Conservation (phyloP, 129 eudicot genomes). For the Flaveria robusta region DNA sequence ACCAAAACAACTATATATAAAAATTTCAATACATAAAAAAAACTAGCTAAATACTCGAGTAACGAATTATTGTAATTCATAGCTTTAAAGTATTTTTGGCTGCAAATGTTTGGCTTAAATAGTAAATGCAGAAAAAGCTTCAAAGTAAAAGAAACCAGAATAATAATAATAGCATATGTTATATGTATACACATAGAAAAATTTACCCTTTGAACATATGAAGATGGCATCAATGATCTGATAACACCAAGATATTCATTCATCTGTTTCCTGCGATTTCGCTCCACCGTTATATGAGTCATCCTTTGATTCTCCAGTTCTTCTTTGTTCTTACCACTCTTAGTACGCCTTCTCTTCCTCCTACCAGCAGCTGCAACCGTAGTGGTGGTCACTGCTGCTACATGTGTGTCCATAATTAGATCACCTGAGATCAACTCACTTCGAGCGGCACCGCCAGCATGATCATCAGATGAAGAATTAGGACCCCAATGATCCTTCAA, state of each 20-base stretch:
- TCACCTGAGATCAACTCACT: not conserved
- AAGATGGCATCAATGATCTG: conserved; percentile 74
- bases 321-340: conserved; percentile 61
- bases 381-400: conserved; percentile 17
- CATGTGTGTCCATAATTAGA: not conserved
- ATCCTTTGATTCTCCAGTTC: conserved; percentile 81
- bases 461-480: conserved; percentile 28
- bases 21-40: not conserved
- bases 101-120: not conserved
- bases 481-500: conserved; percentile 27
- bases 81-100: not conserved
- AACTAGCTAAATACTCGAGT: not conserved
- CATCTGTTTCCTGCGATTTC: conserved; percentile 89
- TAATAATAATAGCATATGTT: no score
- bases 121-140: not conserved
- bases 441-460: not conserved
- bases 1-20: not conserved
- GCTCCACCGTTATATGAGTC: conserved; percentile 89
- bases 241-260: conserved; percentile 72
- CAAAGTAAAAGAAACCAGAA: not conserved
- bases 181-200: not conserved
- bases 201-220: conserved; percentile 74
- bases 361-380: conserved; percentile 23
- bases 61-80: not conserved
- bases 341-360: conserved; percentile 53